Evolutionary conservation across 257 asterid genomes (phyloP).

Genomic region (Datura wrightii): DNA sequence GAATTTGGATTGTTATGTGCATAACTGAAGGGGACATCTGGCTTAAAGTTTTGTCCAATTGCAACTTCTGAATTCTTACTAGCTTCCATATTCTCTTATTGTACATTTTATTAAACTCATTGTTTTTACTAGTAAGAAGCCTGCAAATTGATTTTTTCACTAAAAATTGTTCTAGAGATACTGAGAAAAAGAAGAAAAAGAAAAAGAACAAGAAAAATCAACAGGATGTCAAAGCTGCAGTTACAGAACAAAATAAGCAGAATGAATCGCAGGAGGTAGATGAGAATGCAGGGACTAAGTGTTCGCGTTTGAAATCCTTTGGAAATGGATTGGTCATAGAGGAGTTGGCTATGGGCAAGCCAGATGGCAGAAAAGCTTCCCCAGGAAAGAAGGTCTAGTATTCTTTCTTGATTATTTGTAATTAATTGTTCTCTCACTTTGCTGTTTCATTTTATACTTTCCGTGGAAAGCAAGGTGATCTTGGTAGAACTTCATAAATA

Average conservation of each 20-base stretch:
- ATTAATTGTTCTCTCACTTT: not conserved
- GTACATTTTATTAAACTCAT: not conserved
- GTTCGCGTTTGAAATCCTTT: constrained; percentile 69
- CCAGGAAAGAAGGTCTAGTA: constrained; percentile 76
- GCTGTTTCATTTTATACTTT: not conserved
- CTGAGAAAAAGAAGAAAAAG: constrained; percentile 66
- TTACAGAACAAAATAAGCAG: constrained; percentile 43
- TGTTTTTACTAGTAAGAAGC: not conserved
- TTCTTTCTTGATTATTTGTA: not conserved
- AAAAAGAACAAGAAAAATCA: constrained; percentile 62
- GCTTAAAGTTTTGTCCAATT: not conserved
- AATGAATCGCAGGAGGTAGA: constrained; percentile 47
- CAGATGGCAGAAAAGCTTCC: constrained; percentile 83
- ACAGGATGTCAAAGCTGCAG: constrained; percentile 48
- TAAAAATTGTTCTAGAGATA: constrained; percentile 39
- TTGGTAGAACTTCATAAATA: not conserved
- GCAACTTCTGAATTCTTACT: not conserved
- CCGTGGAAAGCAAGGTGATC: not conserved
- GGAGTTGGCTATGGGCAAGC: constrained; percentile 90
- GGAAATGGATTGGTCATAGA: constrained; percentile 87
- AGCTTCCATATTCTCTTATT: not conserved
- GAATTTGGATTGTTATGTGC: constrained; percentile 18
- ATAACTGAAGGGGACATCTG: not conserved
- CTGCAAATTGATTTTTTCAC: not conserved
- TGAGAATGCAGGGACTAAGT: constrained; percentile 55